Percentiles rank a stretch among this genome's conserved stretches.
These are phyloP conservation scores for Tuber melanosporum DNA, from an alignment of 495 filamentous ascomycete genomes.

Conservation along the genomic window DNA sequence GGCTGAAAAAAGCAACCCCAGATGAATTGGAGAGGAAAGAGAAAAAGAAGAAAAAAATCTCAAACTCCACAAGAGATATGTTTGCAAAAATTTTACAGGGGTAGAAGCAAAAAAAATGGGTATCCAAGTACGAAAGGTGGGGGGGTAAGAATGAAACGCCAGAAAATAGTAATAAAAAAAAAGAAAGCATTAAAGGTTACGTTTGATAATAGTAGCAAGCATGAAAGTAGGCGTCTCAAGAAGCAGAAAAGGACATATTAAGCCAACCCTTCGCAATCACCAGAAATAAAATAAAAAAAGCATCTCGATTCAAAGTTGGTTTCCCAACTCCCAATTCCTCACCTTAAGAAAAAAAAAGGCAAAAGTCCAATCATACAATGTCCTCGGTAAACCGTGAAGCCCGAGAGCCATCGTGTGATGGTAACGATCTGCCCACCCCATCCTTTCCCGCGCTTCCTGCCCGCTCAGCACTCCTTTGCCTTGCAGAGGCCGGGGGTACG, in stretches of 20 bases:
- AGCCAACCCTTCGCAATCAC: neutral
- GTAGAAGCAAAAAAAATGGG: slow-evolving; percentile 6
- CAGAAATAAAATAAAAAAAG: slow-evolving; percentile 11
- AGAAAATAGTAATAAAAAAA: slow-evolving; percentile 1
- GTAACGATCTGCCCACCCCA: slow-evolving; percentile 39
- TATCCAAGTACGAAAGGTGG: slow-evolving; percentile 18
- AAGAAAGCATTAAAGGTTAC: slow-evolving; percentile 32
- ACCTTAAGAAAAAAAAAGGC: slow-evolving; percentile 9
- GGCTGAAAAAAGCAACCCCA: slow-evolving; percentile 23
- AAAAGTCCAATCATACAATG: slow-evolving; percentile 35
- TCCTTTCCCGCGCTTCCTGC: slow-evolving; percentile 36
- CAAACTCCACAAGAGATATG: slow-evolving; percentile 1
- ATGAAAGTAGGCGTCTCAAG: slow-evolving; percentile 16
- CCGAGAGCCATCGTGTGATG: slow-evolving; percentile 41
- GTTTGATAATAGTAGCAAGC: slow-evolving; percentile 30
- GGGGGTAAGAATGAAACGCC: neutral
- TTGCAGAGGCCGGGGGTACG: slow-evolving; percentile 19
- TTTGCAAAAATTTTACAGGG: slow-evolving; percentile 28
- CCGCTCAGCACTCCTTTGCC: slow-evolving; percentile 28
- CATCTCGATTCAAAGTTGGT: neutral
- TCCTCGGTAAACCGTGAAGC: slow-evolving; percentile 42
- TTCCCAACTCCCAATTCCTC: neutral
- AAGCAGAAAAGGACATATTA: slow-evolving; percentile 14
- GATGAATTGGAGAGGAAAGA: slow-evolving; percentile 13
- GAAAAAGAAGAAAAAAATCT: slow-evolving; percentile 9